Conservation (phyloP, 108 stramenopile genomes). For the Skeletonema potamos region DNA sequence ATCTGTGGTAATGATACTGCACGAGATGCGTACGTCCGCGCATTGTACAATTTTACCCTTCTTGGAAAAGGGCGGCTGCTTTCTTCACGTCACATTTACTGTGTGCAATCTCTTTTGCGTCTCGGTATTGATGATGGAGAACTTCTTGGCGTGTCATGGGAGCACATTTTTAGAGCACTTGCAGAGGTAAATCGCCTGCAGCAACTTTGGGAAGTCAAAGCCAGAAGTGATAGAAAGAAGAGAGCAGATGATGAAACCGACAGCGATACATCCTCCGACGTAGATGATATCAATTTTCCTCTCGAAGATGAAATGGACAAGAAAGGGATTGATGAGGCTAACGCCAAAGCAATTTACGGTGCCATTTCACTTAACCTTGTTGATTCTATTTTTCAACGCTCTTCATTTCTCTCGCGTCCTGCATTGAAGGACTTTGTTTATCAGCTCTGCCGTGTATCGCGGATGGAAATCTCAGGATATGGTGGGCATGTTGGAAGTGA, state of each 20-base stretch:
- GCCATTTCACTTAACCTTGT: constrained; percentile 75
- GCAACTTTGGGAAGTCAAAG: constrained; percentile 83
- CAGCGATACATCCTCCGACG: constrained; percentile 38
- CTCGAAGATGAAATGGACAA: constrained; percentile 80
- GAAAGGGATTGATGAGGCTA: constrained; percentile 80
- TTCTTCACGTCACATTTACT: constrained; percentile 85
- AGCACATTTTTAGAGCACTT: constrained; percentile 87
- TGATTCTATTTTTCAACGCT: constrained; percentile 85
- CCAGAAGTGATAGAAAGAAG: constrained; percentile 62
- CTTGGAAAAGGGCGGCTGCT: constrained; percentile 83
- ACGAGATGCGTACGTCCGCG: constrained; percentile 88
- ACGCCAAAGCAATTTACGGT: constrained; percentile 77
- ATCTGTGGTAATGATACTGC: constrained; percentile 84
- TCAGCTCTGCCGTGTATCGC: constrained; percentile 90
- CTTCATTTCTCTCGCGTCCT: constrained; percentile 68
- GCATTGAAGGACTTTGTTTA: constrained; percentile 88
- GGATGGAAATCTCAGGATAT: constrained; percentile 91
- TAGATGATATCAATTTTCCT: constrained; percentile 48
- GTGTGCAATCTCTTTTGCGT: constrained; percentile 82
- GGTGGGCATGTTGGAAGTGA: constrained; percentile 70
- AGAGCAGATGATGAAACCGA: constrained; percentile 43
- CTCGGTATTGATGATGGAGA: constrained; percentile 91
- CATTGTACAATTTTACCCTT: constrained; percentile 90
- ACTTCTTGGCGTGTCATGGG: constrained; percentile 89
- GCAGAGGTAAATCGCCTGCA: constrained; percentile 89